Conservation (phyloP, 2,329 filamentous ascomycete genomes). For the Colletotrichum costaricense region DNA sequence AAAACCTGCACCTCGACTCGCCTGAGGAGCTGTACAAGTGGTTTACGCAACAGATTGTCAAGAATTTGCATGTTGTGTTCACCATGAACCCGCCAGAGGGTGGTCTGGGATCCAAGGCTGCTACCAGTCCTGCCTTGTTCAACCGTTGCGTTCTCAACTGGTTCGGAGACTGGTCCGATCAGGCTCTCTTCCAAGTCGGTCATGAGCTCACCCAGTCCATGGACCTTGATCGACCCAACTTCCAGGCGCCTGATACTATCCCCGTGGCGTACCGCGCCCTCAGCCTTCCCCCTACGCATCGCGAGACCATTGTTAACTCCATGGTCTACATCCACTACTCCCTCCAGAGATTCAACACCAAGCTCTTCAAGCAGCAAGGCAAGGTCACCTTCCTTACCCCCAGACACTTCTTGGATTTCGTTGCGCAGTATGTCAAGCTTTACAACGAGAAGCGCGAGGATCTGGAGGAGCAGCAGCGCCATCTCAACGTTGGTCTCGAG, state of each 20-base stretch:
- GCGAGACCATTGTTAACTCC: constrained; percentile 92
- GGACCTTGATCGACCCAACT: constrained; percentile 90
- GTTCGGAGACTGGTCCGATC: constrained; percentile 99
- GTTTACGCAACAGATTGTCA: constrained; percentile 99
- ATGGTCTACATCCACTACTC: constrained; percentile 99
- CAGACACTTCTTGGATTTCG: constrained; percentile 97
- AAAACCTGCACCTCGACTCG: constrained; percentile 94
- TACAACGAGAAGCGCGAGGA: constrained; percentile 99
- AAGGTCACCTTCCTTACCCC: constrained; percentile 94
- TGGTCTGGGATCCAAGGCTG: constrained; percentile 93
- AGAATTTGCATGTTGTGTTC: constrained; percentile 98
- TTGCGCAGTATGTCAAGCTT: constrained; percentile 95
- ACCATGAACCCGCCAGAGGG: constrained; percentile 99
- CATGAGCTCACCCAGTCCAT: constrained; percentile 96
- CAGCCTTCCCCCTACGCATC: constrained; percentile 85
- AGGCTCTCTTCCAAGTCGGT: constrained; percentile 97
- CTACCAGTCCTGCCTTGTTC: constrained; percentile 97
- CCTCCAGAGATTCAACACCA: constrained; percentile 87
- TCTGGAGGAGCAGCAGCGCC: constrained; percentile 96
- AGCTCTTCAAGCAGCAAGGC: constrained; percentile 90
- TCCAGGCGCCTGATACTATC: constrained; percentile 87
- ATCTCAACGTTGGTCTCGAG: constrained; percentile 97
- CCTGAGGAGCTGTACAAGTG: constrained; percentile 99
- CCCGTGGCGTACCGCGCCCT: constrained; percentile 93
- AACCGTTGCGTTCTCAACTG: constrained; percentile 99